These are phyloP conservation scores for Herpetomonas tarakana DNA, from an alignment of 208 protist species.

Conservation along the genomic window DNA sequence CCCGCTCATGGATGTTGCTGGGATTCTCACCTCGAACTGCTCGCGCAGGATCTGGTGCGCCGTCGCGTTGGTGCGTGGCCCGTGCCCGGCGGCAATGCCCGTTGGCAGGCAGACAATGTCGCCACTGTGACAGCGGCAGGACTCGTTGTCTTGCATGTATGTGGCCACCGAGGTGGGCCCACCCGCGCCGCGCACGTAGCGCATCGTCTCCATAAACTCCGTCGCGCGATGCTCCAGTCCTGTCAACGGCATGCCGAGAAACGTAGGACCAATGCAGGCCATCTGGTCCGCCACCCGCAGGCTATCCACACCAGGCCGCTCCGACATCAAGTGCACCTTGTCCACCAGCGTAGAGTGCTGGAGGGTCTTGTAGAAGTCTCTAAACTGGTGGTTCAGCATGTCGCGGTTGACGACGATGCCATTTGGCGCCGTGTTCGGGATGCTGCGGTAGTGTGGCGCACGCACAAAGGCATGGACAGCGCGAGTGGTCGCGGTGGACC, in stretches of 20 bases:
- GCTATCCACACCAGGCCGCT: constrained; percentile 64
- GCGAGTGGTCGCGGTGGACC: constrained; percentile 4
- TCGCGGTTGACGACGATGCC: constrained; percentile 89
- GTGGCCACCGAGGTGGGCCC: constrained; percentile 68
- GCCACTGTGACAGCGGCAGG: constrained; percentile 80
- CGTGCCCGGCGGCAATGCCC: constrained; percentile 85
- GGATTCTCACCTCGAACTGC: constrained; percentile 61
- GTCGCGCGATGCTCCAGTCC: constrained; percentile 83
- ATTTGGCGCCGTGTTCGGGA: constrained; percentile 77
- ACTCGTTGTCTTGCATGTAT: constrained; percentile 83
- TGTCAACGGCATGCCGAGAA: constrained; percentile 79
- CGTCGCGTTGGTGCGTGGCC: constrained; percentile 81
- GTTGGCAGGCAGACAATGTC: constrained; percentile 84
- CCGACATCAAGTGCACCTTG: constrained; percentile 89
- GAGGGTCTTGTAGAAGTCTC: constrained; percentile 86
- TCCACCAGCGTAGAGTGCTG: constrained; percentile 87
- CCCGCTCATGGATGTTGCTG: neutral
- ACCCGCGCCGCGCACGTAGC: constrained; percentile 79
- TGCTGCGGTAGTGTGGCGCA: constrained; percentile 72
- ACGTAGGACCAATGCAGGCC: constrained; percentile 69
- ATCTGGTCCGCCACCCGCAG: constrained; percentile 82
- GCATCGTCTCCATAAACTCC: constrained; percentile 88
- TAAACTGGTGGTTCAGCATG: constrained; percentile 85
- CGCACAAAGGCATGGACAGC: constrained; percentile 88
- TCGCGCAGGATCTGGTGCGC: constrained; percentile 74